Evolutionary conservation across 345 rosid genomes (phyloP).

Genomic region (Citrus reticulata): DNA sequence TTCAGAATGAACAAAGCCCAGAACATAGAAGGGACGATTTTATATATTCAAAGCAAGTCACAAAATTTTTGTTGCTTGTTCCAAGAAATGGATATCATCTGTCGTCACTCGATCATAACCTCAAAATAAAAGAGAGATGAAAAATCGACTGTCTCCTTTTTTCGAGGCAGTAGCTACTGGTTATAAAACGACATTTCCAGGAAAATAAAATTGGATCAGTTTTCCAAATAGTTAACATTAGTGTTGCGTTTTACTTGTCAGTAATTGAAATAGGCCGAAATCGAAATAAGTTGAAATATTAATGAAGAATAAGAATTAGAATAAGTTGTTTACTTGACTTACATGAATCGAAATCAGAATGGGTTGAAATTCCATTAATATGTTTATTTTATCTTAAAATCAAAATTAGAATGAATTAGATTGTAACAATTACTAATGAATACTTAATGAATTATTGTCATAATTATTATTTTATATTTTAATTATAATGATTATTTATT

Average conservation of each 20-base stretch:
- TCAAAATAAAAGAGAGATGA: not conserved
- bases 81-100: not conserved
- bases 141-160: not conserved
- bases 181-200: no score
- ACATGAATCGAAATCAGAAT: rapidly evolving
- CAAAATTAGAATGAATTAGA: rapidly evolving
- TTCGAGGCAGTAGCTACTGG: not conserved
- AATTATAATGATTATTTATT: no score
- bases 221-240: no score
- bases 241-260: no score
- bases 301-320: rapidly evolving
- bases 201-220: no score
- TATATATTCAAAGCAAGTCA: not conserved
- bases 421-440: no score
- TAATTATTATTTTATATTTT: no score
- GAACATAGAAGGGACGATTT: not conserved
- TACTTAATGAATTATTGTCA: no score
- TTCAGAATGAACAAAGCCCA: not conserved
- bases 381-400: no score
- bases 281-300: rapidly evolving
- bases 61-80: not conserved
- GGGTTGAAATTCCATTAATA: rapidly evolving
- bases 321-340: no score
- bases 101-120: no score
- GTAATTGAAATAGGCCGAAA: rapidly evolving